Evolutionary conservation across 2,329 filamentous ascomycete species (phyloP), one percentile per base, ranked within the genome.

Genomic region (Pseudogymnoascus sp.): DNA sequence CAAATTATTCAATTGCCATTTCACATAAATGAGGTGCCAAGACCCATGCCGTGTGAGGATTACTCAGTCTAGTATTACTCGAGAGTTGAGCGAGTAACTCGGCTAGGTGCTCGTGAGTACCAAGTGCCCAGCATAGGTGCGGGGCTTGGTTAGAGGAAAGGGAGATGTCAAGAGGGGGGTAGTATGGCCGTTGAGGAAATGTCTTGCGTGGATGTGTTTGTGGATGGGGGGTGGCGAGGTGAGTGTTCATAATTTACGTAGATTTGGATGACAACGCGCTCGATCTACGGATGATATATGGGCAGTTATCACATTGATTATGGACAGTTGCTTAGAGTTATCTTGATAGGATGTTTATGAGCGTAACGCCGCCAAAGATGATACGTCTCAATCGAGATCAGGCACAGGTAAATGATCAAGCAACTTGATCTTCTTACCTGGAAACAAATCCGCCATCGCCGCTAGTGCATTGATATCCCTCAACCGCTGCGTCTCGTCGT

Each of bases 321-420:
- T 42, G 5, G 40, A 5, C 40, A 42, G 16, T 42, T 42, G 16
- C 40, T 23, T 23, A 4, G 18, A 43, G 40, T 23, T 43, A 43
- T 43, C 9, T 43, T 43, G 40, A 43, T 23, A 43, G 18, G 18
- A 7, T 23, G 40, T 23, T 21, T 43, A 43, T 23, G 18, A 43
- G 1, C 11, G 18, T 43, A 43, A 23, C 18, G 18, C 40, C 40
- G 18, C 11, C 23, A 43, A 12, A 23, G 4, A 43, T 23, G 40
- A 42, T 42, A 42, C 40, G 18, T 23, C 16, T 72, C 63, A 80
- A 66, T 83, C 80, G 49, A 83, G 63, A 69, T 92, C 88, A 3
- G 89, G 89, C 37, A 93, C 85, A 1, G 90, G 89, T 69, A 93
- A 74, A 63, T 91, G 89, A 70, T 93, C 85, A 59, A 90, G 82